A percentile compares a stretch with the other conserved stretches of the same genome.
Evolutionary conservation across 176 grass and related monocot species (phyloP).

Genomic region (Guadua angustifolia): DNA sequence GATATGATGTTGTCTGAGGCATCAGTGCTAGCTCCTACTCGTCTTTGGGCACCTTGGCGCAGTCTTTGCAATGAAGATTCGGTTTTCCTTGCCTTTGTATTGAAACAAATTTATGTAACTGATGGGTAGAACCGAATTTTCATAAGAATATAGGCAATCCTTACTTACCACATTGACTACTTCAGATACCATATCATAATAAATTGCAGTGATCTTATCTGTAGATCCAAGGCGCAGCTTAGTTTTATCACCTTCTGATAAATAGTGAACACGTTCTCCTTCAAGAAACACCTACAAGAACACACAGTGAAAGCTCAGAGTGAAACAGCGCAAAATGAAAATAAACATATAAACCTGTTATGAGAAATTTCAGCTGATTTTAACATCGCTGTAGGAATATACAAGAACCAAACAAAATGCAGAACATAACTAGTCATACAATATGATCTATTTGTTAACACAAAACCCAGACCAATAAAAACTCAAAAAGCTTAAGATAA

Average conservation of each 20-base stretch:
- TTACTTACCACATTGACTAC: conserved; percentile 89
- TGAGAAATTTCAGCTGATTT: conserved; percentile 3
- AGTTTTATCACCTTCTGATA: conserved; percentile 73
- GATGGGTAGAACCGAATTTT: not conserved
- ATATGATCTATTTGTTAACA: not conserved
- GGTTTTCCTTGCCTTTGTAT: conserved; percentile 79
- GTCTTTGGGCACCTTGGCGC: conserved; percentile 85
- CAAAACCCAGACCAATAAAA: not conserved
- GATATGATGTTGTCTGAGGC: conserved; percentile 82
- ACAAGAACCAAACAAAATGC: conserved; percentile 5
- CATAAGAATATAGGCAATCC: conserved; percentile 24
- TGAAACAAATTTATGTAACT: conserved; percentile 15
- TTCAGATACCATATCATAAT: conserved; percentile 85
- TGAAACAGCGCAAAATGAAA: not conserved
- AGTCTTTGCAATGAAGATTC: conserved; percentile 94
- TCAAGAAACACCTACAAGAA: conserved; percentile 78
- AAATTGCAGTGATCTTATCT: conserved; percentile 81
- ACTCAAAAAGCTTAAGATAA: not conserved
- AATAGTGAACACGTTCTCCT: conserved; percentile 61
- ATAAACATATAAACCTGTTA: not conserved
- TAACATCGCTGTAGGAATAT: not conserved
- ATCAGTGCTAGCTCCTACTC: conserved; percentile 88
- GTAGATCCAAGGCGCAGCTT: conserved; percentile 59
- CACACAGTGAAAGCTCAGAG: conserved; percentile 14
- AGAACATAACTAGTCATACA: conserved; percentile 15